These are phyloP conservation scores for Phytophthora fragariae DNA, from an alignment of 352 stramenopile species.

Conservation along the genomic window DNA sequence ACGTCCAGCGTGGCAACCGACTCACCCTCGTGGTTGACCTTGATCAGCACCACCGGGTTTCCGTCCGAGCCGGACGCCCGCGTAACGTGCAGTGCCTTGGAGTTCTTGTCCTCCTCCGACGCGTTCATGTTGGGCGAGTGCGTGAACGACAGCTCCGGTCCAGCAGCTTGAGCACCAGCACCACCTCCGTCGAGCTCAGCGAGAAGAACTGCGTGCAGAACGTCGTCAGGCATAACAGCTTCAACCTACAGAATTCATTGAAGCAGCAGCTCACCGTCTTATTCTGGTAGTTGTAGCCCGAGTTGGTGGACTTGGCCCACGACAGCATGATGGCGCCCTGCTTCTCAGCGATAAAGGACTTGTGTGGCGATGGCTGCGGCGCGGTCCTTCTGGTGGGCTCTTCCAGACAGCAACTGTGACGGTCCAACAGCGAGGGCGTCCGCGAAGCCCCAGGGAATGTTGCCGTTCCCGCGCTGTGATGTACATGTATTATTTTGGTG, in stretches of 20 bases:
- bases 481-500: no score
- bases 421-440: no score
- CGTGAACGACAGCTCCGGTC: conserved; percentile 74
- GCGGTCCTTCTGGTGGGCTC: no score
- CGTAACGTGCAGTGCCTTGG: conserved; percentile 60
- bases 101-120: conserved; percentile 57
- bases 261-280: conserved; percentile 61
- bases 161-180: conserved; percentile 78
- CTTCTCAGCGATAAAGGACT: no score
- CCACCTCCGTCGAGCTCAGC: conserved; percentile 78
- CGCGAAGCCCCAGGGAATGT: no score
- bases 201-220: conserved; percentile 75
- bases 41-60: conserved; percentile 64
- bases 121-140: conserved; percentile 87
- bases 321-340: conserved; percentile 56
- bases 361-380: no score
- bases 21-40: conserved; percentile 59
- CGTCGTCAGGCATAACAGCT: conserved; percentile 9
- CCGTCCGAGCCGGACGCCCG: conserved; percentile 49
- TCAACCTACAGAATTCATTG: background rate
- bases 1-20: conserved; percentile 67
- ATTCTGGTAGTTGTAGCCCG: conserved; percentile 82
- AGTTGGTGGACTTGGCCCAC: conserved; percentile 77
- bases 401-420: no score
- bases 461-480: no score